Evolutionary conservation across 306 rosid genomes (phyloP), one percentile per base, ranked within the genome.

Genomic region (Casuarina glauca): DNA sequence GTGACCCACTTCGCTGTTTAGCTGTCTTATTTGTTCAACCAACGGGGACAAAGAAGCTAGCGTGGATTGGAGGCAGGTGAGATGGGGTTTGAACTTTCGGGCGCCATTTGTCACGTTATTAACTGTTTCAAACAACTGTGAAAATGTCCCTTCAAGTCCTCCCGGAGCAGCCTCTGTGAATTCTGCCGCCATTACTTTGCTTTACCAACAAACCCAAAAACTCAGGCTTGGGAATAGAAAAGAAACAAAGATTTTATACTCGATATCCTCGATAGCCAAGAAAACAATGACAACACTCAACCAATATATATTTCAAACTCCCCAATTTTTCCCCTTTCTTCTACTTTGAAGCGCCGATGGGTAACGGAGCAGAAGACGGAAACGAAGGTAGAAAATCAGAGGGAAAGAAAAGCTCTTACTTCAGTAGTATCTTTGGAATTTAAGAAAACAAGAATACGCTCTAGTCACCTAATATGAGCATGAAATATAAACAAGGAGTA

Each of bases 151-250:
- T 9, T 85, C 89, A 52, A 81, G 19, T 1, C 79, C 78, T 9
- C 85, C 91, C n/a, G 73, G 16, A 72, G 75, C 12, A 87, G 43
- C 76, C 79, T 2, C 44, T 74, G 66, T 4, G 32, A 73, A 35
- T 9, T 68, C 68, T 2, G 2, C 88, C 81, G 86, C 86, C 86
- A 49, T 35, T 81, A 79, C 0, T 6, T 17, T 48, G 85, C 55
- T 5, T 69, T 72, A 2, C 5, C 53, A 32, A 80, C 84, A 78
- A 90, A 64, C 12, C 93, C 90, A 46, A 84, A 81, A 0, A 46
- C 39, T 75, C 46, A 76, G 52, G 5, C 41, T 10, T 3, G 79
- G 81, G 9, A 19, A 26, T 19, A 58, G 64, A 58, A 58, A 58
- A 3, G 0, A 9, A 26, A 8, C 64, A 46, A 46, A 9, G 51